phyloP scores from a whole-genome alignment of 129 eudicot species.

The Pittosporum tobira region DNA sequence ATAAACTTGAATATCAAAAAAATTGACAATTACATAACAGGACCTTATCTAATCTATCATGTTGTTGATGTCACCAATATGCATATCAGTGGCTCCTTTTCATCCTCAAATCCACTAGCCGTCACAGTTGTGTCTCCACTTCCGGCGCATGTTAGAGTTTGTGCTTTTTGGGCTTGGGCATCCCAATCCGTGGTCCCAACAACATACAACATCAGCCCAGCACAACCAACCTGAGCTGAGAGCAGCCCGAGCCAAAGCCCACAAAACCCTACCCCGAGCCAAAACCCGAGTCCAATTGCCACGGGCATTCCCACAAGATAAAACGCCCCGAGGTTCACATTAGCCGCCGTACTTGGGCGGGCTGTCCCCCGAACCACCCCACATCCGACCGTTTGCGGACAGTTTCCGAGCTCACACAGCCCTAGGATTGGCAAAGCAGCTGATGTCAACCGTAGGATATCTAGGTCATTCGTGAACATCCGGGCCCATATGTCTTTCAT shows the following conservation, averaged over 20 bases:
- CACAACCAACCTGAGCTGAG: constrained; percentile 73
- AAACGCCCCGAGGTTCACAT: constrained; percentile 65
- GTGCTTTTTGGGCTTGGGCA: constrained; percentile 54
- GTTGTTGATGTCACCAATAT: constrained; percentile 39
- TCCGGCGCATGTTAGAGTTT: constrained; percentile 41
- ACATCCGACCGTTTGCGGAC: constrained; percentile 80
- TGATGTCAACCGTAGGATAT: constrained; percentile 39
- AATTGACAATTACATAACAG: background rate
- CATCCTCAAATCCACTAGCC: constrained; percentile 25
- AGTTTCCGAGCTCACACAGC: constrained; percentile 65
- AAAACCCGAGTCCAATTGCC: constrained; percentile 55
- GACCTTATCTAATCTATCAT: constrained; percentile 12
- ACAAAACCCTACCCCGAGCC: constrained; percentile 40
- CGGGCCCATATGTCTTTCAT: constrained; percentile 46
- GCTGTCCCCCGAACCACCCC: constrained; percentile 80
- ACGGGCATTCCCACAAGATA: constrained; percentile 70
- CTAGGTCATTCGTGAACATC: constrained; percentile 43
- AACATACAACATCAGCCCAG: constrained; percentile 64
- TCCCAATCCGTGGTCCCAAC: constrained; percentile 70
- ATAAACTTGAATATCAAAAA: background rate
- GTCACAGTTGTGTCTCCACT: constrained; percentile 17
- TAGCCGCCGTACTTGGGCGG: constrained; percentile 57
- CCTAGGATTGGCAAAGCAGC: constrained; percentile 53
- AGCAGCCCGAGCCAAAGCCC: constrained; percentile 84
- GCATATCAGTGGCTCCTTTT: constrained; percentile 50